Base-by-base conservation (phyloP, 106 monocot species). In the Alisma plantagoaquatica region DNA sequence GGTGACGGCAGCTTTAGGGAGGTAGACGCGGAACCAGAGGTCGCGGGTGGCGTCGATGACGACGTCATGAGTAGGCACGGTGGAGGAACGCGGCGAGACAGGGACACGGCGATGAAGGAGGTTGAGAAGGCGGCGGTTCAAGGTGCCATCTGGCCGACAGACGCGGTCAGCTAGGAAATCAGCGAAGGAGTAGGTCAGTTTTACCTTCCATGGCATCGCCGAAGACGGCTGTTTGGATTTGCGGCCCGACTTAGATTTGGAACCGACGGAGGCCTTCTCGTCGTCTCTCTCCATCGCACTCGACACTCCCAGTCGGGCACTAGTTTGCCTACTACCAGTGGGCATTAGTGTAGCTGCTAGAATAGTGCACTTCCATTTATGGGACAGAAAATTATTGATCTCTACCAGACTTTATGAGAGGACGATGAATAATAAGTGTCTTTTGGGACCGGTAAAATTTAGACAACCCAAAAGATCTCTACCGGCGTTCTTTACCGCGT, bases 141-240 rank as follows among this genome's bases (percentile, higher is more conserved):
- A 14, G 53, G 81, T 81, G 62, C 91, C 91, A 52, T 91, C 44
- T 19, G 49, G 2, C 53, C 85, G 85, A 53, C 77, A 73, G 15
- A 64, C 19, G 60, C 41, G 28, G 69, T 80, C 77, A 29, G 60
- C 43, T 53, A 66, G 7, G 64, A 62, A 27, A 41, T 53, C 53
- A 19, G 65, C 2, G 44, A 42, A 9, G 45, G 49, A 4, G 38
- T 71, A 11, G 29, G n/a, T 12, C 10, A 83, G 42, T 20, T 77
- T 73, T 20, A 67, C 31, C 56, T 33, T 62, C 46, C 44, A 57
- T 10, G 79, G 68, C 35, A 72, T 41, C 12, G 65, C 49, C n/a
- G n/a, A n/a, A n/a, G n/a, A n/a, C n/a, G n/a, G n/a, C n/a, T n/a
- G n/a, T n/a, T n/a, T n/a, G n/a, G n/a, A n/a, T n/a, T n/a, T n/a